Base-by-base conservation (phyloP, 1,139 yeast genomes). In the Lodderomyces margitis region DNA sequence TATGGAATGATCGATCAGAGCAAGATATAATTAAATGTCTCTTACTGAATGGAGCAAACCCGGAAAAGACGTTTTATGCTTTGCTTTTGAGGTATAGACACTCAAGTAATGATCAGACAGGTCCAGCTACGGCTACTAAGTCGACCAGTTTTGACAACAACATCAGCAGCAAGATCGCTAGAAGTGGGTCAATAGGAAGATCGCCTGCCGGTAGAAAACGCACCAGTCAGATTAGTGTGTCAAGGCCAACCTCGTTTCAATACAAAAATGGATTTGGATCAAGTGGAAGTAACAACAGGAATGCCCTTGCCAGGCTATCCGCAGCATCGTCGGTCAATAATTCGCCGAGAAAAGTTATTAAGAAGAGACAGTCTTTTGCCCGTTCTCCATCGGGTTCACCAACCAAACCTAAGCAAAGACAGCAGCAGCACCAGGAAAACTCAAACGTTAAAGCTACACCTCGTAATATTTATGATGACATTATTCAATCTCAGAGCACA, bases 61-160 rank as follows among this genome's bases (percentile, higher is more conserved):
- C 88, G 3, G 92, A 85, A 59, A 85, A 84, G 63, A 83, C 87
- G 33, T 81, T 85, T 54, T 85, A 85, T 54, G 86, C 87, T 14
- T 66, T 84, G 44, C 66, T 85, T 40, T 61, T 75, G 56, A 70
- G 80, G 50, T 79, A 79, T 56, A 70, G 79, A 52, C 74, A 72
- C 46, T 69, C 68, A 40, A 80, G 75, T 52, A 72, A 64, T 38
- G 73, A 64, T 36, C 62, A 31, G 62, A n/a, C n/a, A n/a, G n/a
- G n/a, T n/a, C n/a, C 58, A 24, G 10, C 36, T 2, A 20, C 27
- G 5, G n/a, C 39, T n/a, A 54, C 49, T 41, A 54, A 44, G 38
- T 42, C 50, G 32, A 38, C 47, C 12, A 56, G 56, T 21, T 50
- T 49, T 44, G 53, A 51, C 34, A 44, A 55, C 30, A 59, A 53